Evolutionary conservation across 2,329 filamentous ascomycete species (phyloP).

Genomic region (Colletotrichum karsti): DNA sequence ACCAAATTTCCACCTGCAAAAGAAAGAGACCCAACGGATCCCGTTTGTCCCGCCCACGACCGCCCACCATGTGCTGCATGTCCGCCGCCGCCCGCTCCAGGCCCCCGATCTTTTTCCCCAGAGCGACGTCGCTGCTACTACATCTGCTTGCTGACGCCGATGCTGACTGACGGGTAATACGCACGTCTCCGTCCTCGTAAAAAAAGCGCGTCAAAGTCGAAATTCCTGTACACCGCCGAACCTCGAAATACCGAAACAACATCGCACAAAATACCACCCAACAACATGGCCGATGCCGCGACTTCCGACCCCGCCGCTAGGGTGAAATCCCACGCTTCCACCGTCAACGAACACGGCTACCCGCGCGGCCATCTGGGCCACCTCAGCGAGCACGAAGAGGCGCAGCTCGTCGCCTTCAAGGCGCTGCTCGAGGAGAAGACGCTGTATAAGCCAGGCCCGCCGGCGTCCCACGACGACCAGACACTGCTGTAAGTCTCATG

Average conservation of each 20-base stretch:
- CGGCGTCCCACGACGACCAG: slow-evolving; percentile 76
- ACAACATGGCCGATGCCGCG: slow-evolving; percentile 17
- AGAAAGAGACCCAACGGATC: not conserved
- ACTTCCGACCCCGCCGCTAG: slow-evolving; percentile 10
- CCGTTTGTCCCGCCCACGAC: slow-evolving; percentile 9
- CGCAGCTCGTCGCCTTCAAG: slow-evolving; percentile 78
- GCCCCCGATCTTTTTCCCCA: not conserved
- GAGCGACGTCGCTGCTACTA: slow-evolving; percentile 2
- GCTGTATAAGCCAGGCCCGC: slow-evolving; percentile 65
- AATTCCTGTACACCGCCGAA: slow-evolving; percentile 3
- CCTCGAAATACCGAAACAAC: not conserved
- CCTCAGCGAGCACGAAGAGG: slow-evolving; percentile 73
- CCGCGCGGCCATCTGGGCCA: slow-evolving; percentile 84
- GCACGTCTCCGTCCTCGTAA: not conserved
- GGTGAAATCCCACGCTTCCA: slow-evolving; percentile 21
- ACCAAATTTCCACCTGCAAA: not conserved
- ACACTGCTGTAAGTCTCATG: slow-evolving; percentile 72
- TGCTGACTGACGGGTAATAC: slow-evolving; percentile 16
- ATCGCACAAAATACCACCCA: not conserved
- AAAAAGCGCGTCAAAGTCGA: not conserved
- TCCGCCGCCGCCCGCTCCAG: not conserved
- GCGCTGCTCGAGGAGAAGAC: slow-evolving; percentile 69
- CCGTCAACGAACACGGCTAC: slow-evolving; percentile 58
- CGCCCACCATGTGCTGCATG: slow-evolving; percentile 11
- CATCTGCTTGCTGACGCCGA: slow-evolving; percentile 1